Conservation (phyloP, 495 filamentous ascomycete genomes). For the Immersiella caudata region DNA sequence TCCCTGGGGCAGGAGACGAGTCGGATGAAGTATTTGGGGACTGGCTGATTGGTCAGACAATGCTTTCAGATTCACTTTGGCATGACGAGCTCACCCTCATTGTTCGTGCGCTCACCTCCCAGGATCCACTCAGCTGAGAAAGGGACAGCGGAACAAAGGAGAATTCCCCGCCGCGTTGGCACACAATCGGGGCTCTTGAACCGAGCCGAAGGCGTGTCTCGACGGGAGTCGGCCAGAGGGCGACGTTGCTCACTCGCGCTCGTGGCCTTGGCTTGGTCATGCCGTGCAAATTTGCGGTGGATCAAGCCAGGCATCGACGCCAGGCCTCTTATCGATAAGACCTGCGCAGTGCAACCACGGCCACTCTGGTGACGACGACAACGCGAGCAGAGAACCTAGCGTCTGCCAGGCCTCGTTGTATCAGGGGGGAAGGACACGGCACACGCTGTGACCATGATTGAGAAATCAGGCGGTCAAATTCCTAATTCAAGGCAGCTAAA, state of each 20-base stretch:
- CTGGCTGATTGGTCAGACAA: background rate
- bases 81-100: no score
- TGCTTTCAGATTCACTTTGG: no score
- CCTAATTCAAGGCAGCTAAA: background rate
- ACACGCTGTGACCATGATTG: background rate
- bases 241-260: no score
- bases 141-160: no score
- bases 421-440: background rate
- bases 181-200: no score
- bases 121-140: no score
- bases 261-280: background rate
- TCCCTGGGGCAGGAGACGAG: background rate
- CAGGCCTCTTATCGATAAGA: background rate
- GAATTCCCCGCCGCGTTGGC: no score
- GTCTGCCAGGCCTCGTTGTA: background rate
- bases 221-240: no score
- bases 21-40: background rate
- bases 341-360: background rate
- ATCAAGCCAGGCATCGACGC: background rate
- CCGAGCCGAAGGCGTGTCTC: no score
- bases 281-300: background rate
- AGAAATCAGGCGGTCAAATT: background rate
- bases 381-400: no score
- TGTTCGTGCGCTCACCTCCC: no score
- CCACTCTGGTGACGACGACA: background rate